Evolutionary conservation across 306 rosid genomes (phyloP).

Genomic region (Pterocarpus santalinus): DNA sequence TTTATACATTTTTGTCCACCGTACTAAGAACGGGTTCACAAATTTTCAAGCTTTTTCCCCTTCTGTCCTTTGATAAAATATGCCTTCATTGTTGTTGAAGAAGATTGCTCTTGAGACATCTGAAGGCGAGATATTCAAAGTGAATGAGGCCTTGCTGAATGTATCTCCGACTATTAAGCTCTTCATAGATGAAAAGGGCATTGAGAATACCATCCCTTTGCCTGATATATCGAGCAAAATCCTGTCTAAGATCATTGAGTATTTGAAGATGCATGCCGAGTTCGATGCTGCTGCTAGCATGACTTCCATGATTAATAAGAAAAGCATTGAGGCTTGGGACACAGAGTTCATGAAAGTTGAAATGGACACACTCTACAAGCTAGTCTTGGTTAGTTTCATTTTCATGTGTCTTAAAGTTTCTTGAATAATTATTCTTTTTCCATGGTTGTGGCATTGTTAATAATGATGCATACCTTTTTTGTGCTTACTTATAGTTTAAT

Average conservation of each 20-base stretch:
- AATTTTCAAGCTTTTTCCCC: not conserved
- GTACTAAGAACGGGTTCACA: not conserved
- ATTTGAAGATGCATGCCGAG: conserved; percentile 7
- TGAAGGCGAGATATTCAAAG: not conserved
- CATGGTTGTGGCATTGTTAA: too few relatives aligned
- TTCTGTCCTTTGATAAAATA: not conserved
- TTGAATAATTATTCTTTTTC: too few relatives aligned
- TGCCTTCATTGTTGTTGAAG: not conserved
- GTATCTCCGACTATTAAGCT: not conserved
- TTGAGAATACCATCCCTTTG: not conserved
- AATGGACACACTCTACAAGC: not conserved
- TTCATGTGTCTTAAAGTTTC: not conserved
- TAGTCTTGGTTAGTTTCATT: conserved; percentile 5
- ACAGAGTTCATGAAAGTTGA: conserved; percentile 1
- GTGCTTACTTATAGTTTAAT: not conserved
- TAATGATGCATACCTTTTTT: not conserved
- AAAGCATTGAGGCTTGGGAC: not conserved
- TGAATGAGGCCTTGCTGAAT: not conserved
- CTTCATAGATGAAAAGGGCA: not conserved
- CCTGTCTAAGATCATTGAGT: not conserved
- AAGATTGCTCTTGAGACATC: not conserved
- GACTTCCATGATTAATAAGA: not conserved
- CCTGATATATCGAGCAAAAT: not conserved
- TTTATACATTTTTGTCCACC: too few relatives aligned
- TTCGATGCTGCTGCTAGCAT: not conserved